Conservation (phyloP, 2,329 filamentous ascomycete genomes). For the Curvularia lunata region DNA sequence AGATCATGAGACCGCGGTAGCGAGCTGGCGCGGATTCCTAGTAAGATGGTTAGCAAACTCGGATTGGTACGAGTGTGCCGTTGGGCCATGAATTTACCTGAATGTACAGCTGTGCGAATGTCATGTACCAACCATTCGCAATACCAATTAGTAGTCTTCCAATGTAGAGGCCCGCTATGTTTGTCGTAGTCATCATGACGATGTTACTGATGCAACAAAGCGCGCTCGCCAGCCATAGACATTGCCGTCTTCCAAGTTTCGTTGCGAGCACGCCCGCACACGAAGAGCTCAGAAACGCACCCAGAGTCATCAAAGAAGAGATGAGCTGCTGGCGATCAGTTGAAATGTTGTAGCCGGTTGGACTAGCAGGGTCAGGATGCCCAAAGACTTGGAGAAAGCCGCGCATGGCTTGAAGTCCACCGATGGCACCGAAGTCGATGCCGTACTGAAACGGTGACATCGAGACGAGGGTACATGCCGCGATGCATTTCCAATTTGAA, state of each 20-base stretch:
- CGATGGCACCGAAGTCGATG: constrained; percentile 60
- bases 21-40: constrained; percentile 57
- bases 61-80: neutral
- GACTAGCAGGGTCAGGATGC: constrained; percentile 31
- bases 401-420: constrained; percentile 59
- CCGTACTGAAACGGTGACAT: constrained; percentile 62
- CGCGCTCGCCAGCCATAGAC: constrained; percentile 57
- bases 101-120: constrained; percentile 60
- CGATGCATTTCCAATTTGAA: constrained; percentile 56
- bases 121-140: constrained; percentile 61
- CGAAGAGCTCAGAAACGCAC: constrained; percentile 53
- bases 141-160: constrained; percentile 64
- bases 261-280: constrained; percentile 43
- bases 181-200: constrained; percentile 63
- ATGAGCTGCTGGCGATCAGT: constrained; percentile 53
- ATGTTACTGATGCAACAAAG: constrained; percentile 55
- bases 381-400: constrained; percentile 55
- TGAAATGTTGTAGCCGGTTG: constrained; percentile 56
- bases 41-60: neutral
- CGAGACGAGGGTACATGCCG: constrained; percentile 57
- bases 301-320: constrained; percentile 55
- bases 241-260: constrained; percentile 51
- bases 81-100: constrained; percentile 38
- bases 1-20: constrained; percentile 59
- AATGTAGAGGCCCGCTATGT: constrained; percentile 61